These are phyloP conservation scores for Naematelia aurantialba DNA, from an alignment of 768 basidiomycete genomes.

Conservation along the genomic window DNA sequence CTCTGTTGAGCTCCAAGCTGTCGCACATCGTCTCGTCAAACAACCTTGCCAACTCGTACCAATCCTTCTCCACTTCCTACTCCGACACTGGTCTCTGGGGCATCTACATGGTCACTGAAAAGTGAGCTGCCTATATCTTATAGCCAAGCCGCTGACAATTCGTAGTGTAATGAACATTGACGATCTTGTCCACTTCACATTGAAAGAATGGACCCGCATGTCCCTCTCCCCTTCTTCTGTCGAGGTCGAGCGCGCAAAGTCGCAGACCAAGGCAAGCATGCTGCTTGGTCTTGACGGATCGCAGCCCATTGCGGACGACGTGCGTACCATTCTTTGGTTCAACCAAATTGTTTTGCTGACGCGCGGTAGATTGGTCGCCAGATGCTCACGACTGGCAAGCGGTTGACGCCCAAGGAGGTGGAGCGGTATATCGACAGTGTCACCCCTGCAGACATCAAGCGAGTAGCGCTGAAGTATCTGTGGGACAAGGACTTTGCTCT, in stretches of 20 bases:
- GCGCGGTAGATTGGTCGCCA: slow-evolving; percentile 75
- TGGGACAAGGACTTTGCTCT: slow-evolving; percentile 84
- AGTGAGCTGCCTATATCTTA: slow-evolving; percentile 50
- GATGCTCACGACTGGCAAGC: slow-evolving; percentile 84
- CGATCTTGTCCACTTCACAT: slow-evolving; percentile 86
- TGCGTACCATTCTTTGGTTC: slow-evolving; percentile 21
- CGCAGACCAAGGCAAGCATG: slow-evolving; percentile 92
- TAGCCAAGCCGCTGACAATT: not conserved
- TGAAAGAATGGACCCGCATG: slow-evolving; percentile 95
- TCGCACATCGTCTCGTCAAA: slow-evolving; percentile 84
- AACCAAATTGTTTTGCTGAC: slow-evolving; percentile 3
- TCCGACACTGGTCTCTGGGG: slow-evolving; percentile 99
- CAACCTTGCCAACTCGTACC: slow-evolving; percentile 98
- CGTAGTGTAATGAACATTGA: slow-evolving; percentile 73
- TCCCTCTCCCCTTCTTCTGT: slow-evolving; percentile 73
- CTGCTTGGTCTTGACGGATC: slow-evolving; percentile 90
- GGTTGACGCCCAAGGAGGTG: slow-evolving; percentile 88
- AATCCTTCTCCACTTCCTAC: slow-evolving; percentile 98
- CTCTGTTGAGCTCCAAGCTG: slow-evolving; percentile 83
- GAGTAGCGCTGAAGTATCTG: slow-evolving; percentile 91
- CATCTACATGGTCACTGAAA: slow-evolving; percentile 94
- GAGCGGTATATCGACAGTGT: slow-evolving; percentile 90
- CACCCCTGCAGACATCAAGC: slow-evolving; percentile 79
- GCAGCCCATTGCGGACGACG: slow-evolving; percentile 91
- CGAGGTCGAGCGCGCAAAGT: slow-evolving; percentile 96